Base-by-base conservation (phyloP, 495 filamentous ascomycete genomes). In the Penicillium paradoxum region DNA sequence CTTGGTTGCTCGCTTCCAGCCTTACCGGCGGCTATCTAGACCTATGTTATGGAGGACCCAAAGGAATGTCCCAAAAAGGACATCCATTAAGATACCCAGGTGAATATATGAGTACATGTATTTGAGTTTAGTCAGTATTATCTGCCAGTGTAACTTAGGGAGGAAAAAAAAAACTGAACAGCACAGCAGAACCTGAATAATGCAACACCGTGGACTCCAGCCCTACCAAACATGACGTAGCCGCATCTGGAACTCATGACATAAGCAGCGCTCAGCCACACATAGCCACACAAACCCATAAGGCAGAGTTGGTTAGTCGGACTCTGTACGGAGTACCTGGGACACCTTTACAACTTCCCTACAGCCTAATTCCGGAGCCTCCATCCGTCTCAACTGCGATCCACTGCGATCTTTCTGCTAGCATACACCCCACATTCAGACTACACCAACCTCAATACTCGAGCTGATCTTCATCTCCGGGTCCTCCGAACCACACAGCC, bases 181-280 rank as follows among this genome's bases (percentile, higher is more conserved):
- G 32, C 38, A 3, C 10, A 4, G 18, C 39, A 42, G 25, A 29
- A 44, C 41, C 41, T 27, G 41, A 44, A 29, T 25, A 41, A 41
- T 42, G 40, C 40, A 42, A 42, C 40, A 21, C 7, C 17, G 24
- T 27, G 29, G 9, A 24, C 39, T 24, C 40, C 41, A 44, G 41
- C 45, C 45, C 45, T 49, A 49, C 22, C 41, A 27, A 38, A 51
- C 19, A 48, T 65, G 62, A 65, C 62, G 62, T 65, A 57, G 37
- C 62, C 59, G 56, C 56, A 60, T 58, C 30, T 45, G 59, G 56
- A 33, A 37, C 8, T 0, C 11, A 18, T 36, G 33, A 33, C 49
- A 43, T 44, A 56, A 64, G 49, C 55, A 21, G 11, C 22, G 25
- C 54, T 55, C 51, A 62, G 51, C 44, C 36, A 43, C 45, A 10